phyloP scores from a whole-genome alignment of 805 yeast species.

The Saccharomyces jurei region DNA sequence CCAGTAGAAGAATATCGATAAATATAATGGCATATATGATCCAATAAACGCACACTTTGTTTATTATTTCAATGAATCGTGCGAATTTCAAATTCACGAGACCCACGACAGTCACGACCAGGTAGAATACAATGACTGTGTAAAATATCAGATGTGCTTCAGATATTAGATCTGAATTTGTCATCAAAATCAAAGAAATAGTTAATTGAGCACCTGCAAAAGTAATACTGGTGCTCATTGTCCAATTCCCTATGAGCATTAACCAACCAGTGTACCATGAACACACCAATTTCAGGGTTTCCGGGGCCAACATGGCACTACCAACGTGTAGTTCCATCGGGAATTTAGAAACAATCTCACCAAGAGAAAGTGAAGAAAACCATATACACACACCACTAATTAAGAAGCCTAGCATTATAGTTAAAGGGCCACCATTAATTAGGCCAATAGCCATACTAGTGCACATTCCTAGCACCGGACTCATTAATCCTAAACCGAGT shows the following conservation, averaged over 20 bases:
- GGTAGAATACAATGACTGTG: conserved; percentile 49
- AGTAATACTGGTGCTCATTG: conserved; percentile 64
- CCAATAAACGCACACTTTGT: conserved; percentile 67
- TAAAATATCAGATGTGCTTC: conserved; percentile 44
- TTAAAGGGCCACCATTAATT: conserved; percentile 69
- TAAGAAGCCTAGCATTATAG: conserved; percentile 69
- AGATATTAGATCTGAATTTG: conserved; percentile 42
- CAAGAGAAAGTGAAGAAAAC: conserved; percentile 60
- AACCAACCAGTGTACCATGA: conserved; percentile 81
- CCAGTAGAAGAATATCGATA: conserved; percentile 53
- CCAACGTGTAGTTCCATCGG: conserved; percentile 75
- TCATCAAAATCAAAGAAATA: conserved; percentile 56
- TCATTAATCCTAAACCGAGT: conserved; percentile 72
- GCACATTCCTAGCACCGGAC: conserved; percentile 72
- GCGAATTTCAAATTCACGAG: conserved; percentile 56
- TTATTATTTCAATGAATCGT: conserved; percentile 52
- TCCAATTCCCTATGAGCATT: conserved; percentile 66
- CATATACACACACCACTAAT: conserved; percentile 56
- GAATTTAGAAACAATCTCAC: conserved; percentile 70
- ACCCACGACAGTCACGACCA: conserved; percentile 51
- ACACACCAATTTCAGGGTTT: conserved; percentile 45
- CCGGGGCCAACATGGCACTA: conserved; percentile 60
- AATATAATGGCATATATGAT: conserved; percentile 60
- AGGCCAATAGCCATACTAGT: conserved; percentile 65
- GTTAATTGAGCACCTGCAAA: conserved; percentile 73